These are phyloP conservation scores for Teratosphaeria epicoccoides DNA, from an alignment of 2,329 filamentous ascomycete genomes.

Conservation along the genomic window DNA sequence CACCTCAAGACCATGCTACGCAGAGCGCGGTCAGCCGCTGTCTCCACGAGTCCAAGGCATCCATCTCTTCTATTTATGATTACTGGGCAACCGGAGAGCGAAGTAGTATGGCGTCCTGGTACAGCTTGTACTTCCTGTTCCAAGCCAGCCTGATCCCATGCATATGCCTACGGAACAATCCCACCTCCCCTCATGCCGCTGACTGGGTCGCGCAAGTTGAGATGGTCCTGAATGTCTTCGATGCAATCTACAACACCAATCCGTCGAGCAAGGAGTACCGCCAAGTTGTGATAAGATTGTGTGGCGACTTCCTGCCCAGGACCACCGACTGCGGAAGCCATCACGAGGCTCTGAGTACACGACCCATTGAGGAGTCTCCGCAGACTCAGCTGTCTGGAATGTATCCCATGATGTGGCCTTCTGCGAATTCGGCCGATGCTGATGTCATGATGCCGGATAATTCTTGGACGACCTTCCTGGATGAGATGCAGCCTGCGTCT, in stretches of 20 bases:
- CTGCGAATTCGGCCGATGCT: constrained; percentile 16
- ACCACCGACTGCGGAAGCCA: not conserved
- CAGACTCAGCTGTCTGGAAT: constrained; percentile 36
- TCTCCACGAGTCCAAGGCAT: constrained; percentile 32
- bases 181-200: constrained; percentile 26
- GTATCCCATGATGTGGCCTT: constrained; percentile 40
- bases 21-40: constrained; percentile 28
- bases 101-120: constrained; percentile 36
- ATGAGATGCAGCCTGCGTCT: not conserved
- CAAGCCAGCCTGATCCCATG: constrained; percentile 41
- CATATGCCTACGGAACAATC: constrained; percentile 37
- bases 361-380: constrained; percentile 28
- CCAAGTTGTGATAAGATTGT: constrained; percentile 33
- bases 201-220: constrained; percentile 35
- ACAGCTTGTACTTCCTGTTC: constrained; percentile 40
- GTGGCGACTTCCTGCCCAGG: constrained; percentile 26
- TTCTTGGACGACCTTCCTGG: constrained; percentile 13
- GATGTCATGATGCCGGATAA: constrained; percentile 16
- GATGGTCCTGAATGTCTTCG: constrained; percentile 29
- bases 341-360: not conserved
- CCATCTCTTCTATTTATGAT: constrained; percentile 29
- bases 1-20: not conserved
- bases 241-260: constrained; percentile 30
- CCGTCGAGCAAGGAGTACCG: constrained; percentile 34
- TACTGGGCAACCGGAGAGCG: constrained; percentile 32